phyloP scores from a whole-genome alignment of 148 eudicot genomes.

The Simmondsia chinensis region DNA sequence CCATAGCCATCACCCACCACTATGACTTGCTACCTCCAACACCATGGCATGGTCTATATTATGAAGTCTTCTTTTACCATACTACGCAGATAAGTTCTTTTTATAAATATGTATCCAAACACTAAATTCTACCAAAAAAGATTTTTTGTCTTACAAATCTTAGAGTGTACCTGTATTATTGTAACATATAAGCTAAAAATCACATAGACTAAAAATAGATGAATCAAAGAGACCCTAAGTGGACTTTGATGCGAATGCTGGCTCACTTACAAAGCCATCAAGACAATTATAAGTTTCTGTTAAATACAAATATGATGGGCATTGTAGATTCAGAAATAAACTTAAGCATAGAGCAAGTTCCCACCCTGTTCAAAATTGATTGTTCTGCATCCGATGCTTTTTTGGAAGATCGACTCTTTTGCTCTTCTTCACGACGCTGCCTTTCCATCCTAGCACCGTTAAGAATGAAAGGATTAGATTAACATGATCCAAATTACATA shows the following conservation, averaged over 20 bases:
- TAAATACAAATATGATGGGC: not conserved
- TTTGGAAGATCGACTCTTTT: conserved; percentile 67
- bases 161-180: no score
- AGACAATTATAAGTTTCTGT: not conserved
- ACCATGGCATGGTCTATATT: no score
- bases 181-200: no score
- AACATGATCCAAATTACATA: not conserved
- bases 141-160: no score
- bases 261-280: not conserved
- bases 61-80: no score
- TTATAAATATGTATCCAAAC: no score
- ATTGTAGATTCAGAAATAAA: not conserved
- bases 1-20: no score
- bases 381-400: conserved; percentile 69
- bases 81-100: no score
- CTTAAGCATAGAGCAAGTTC: not conserved
- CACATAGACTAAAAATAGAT: no score
- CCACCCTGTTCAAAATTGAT: conserved; percentile 75
- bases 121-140: no score
- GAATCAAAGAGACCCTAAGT: no score
- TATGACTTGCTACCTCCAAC: no score
- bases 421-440: conserved; percentile 91
- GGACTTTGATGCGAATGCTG: not conserved
- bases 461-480: not conserved
- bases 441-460: conserved; percentile 82